Percentiles rank a stretch among this genome's conserved stretches.
Conservation (phyloP, 352 stramenopile genomes). For the Phytophthora ohioensis region DNA sequence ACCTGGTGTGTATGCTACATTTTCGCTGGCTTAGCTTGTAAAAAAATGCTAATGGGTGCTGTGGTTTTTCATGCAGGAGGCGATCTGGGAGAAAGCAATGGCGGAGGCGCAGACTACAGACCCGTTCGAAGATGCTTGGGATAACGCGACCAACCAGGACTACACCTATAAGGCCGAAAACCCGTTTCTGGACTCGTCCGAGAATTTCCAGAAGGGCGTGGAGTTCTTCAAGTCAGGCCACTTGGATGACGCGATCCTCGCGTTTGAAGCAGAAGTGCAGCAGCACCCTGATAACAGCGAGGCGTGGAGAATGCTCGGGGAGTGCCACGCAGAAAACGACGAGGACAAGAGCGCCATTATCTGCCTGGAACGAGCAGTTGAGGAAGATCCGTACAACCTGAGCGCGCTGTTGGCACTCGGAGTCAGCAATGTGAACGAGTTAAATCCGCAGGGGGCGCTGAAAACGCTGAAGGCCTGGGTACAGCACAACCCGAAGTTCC, state of each 20-base stretch:
- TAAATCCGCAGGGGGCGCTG: conserved; percentile 94
- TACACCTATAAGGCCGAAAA: conserved; percentile 87
- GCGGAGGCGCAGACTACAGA: conserved; percentile 71
- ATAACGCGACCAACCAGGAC: conserved; percentile 55
- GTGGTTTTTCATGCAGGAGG: conserved; percentile 44
- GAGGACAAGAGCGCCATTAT: conserved; percentile 96
- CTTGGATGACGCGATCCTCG: conserved; percentile 92
- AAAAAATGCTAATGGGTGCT: no score
- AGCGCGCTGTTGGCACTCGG: conserved; percentile 93
- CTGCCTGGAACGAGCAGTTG: conserved; percentile 94
- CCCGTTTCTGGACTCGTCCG: conserved; percentile 64
- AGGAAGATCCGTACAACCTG: conserved; percentile 96
- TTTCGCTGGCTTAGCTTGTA: no score
- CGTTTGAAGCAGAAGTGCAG: conserved; percentile 96
- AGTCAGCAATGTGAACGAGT: conserved; percentile 97
- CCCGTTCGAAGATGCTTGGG: conserved; percentile 84
- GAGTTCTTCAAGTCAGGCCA: conserved; percentile 92
- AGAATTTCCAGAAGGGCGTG: conserved; percentile 81
- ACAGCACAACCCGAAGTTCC: conserved; percentile 97
- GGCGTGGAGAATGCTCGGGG: conserved; percentile 95
- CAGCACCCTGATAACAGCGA: conserved; percentile 94
- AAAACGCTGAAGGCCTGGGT: conserved; percentile 96
- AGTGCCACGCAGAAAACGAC: conserved; percentile 97
- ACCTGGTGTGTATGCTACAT: conserved; percentile 47
- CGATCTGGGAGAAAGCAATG: conserved; percentile 85